Conservation (phyloP, 164 flowering plant species). For the Malania oleifera region DNA sequence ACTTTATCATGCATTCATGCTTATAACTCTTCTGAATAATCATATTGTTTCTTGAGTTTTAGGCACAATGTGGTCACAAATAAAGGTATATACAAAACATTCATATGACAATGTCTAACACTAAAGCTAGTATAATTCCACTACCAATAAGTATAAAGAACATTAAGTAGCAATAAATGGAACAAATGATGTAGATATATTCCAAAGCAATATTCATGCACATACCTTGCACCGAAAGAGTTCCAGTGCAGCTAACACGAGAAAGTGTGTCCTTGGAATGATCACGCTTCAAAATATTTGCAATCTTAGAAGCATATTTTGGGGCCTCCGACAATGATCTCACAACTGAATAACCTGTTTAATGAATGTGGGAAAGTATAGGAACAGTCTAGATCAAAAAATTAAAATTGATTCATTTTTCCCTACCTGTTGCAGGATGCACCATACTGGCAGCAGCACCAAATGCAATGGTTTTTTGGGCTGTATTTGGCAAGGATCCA, state of each 20-base stretch:
- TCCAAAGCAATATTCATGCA: neutral
- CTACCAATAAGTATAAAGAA: no score
- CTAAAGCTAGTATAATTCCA: no score
- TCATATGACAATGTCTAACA: no score
- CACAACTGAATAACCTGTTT: constrained; percentile 89
- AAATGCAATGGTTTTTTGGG: constrained; percentile 90
- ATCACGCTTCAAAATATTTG: constrained; percentile 52
- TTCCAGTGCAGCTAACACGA: constrained; percentile 23
- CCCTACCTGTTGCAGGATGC: constrained; percentile 91
- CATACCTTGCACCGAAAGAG: constrained; percentile 76
- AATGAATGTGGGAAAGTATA: constrained; percentile 3
- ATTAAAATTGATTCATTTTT: neutral
- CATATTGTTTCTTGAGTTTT: no score
- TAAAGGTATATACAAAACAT: no score
- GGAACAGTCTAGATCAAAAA: neutral
- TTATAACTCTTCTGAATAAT: no score
- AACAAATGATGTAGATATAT: neutral
- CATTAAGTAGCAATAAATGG: no score
- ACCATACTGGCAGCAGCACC: constrained; percentile 99
- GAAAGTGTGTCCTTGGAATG: constrained; percentile 19
- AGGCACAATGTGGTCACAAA: no score
- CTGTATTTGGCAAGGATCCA: constrained; percentile 93
- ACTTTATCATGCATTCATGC: no score
- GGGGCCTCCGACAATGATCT: constrained; percentile 98
- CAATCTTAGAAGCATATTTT: constrained; percentile 80